Percentiles rank a stretch among this genome's conserved stretches.
These are phyloP conservation scores for Kuraishia floccosa DNA, from an alignment of 805 yeast genomes.

Conservation along the genomic window DNA sequence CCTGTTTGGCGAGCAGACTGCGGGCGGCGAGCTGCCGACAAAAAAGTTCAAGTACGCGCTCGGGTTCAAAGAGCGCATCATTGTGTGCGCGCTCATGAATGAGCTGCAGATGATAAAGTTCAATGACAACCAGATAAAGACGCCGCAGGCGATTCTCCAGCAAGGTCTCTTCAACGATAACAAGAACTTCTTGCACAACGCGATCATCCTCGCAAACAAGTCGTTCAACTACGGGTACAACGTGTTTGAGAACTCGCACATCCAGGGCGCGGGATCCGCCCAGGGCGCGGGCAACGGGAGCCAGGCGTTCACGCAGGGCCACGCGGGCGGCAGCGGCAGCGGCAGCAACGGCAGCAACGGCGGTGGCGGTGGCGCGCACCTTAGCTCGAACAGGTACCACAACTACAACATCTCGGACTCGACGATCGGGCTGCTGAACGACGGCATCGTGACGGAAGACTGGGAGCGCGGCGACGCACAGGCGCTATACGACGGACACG, in stretches of 20 bases:
- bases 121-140: constrained; percentile 12
- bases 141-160: constrained; percentile 8
- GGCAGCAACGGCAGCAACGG: background rate
- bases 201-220: constrained; percentile 40
- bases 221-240: constrained; percentile 14
- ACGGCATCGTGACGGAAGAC: constrained; percentile 4
- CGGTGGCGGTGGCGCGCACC: constrained; percentile 1
- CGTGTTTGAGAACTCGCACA: constrained; percentile 3
- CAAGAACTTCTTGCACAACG: constrained; percentile 35
- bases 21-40: constrained; percentile 1
- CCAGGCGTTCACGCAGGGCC: constrained; percentile 3
- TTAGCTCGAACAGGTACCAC: constrained; percentile 6
- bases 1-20: constrained; percentile 4
- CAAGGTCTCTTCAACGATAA: constrained; percentile 19
- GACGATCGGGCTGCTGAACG: constrained; percentile 6
- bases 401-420: constrained; percentile 3
- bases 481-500: constrained; percentile 4
- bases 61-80: constrained; percentile 10
- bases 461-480: constrained; percentile 1
- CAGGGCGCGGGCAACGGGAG: background rate
- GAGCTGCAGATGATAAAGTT: constrained; percentile 19
- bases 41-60: constrained; percentile 5
- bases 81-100: constrained; percentile 19
- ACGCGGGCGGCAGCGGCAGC: constrained; percentile 1
- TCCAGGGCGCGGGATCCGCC: background rate